Evolutionary conservation across 2,329 filamentous ascomycete species (phyloP), one percentile per base, ranked within the genome.

Genomic region (Ophiostoma himal-ulmi): DNA sequence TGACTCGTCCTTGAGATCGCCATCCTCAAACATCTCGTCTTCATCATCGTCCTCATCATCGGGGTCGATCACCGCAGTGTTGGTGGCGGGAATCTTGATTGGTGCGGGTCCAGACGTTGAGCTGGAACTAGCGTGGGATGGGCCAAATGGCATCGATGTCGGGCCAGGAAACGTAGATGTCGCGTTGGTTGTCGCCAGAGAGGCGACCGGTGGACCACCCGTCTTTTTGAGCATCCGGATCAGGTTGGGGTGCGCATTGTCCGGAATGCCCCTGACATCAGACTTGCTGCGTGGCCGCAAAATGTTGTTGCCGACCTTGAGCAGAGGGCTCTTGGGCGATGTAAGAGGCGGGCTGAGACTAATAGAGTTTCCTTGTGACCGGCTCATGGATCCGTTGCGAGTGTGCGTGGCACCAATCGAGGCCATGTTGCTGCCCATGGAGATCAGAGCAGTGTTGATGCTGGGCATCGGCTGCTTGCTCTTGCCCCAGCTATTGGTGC

Each of bases 1-100:
- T 5, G 89, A 83, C 67, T 90, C 87, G 77, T 87, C 85, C 67
- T 84, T 86, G 73, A 89, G 79, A 7, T 88, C 87, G 39, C 82
- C 82, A 52, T 90, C 89, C 52, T 89, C 86, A 44, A 79, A 77
- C 14, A 85, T 83, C 1, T 89, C 87, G 1, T 89, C 86, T 2
- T 90, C 87, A 0, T 62, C 57, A 26, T 62, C 86, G 1, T 83
- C 80, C 1, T 83, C 80, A 0, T 83, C 85, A 0, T 83, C 82
- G 2, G 84, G 83, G 30, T 82, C 79, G 13, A 68, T 71, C 39
- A 74, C 73, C 5, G 71, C 70, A 17, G 57, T 54, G 6, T 30
- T 64, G 17, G 71, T 69, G 5, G 70, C 52, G 2, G 72, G 70
- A 20, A 73, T 73, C 41, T 54, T 52, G 20, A 73, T 73, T 11